Evolutionary conservation across 345 rosid genomes (phyloP), one percentile per base, ranked within the genome.

Genomic region (Pistacia atlantica): DNA sequence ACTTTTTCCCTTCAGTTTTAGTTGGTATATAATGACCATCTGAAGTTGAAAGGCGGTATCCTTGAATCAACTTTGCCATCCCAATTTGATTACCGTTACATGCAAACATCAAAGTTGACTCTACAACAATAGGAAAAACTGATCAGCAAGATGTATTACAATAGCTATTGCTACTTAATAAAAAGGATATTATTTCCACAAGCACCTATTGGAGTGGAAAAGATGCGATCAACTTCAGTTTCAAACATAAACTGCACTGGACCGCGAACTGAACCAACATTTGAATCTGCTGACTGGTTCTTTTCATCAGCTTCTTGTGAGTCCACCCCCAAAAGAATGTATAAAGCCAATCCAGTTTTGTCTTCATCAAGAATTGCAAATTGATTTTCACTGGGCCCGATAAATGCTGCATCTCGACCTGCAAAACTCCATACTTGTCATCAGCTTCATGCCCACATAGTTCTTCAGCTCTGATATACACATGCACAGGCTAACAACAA

Each of bases 301-400:
- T 87, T 89, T 78, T 87, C 93, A 74, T 84, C 87, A 64, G 83
- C 85, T 79, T 88, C 92, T 25, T 87, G 84, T 63, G 86, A 83
- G 65, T 84, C 86, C 65, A 83, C 87, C 78, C 95, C 97, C 31
- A 92, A 90, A 59, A 96, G 89, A 82, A 91, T 76, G 74, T 89
- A 96, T 77, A 96, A 77, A 68, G 88, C 84, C 77, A 93, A 84
- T 70, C 93, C 97, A 66, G 97, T 90, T 86, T 86, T 96, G 85
- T 96, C 99, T 79, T 91, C 93, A 72, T 92, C 99, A 74, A 96
- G 98, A 86, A 93, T 86, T 74, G 87, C 97, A 88, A 96, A 96
- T 48, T 96, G 97, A 81, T 88, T 88, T 58, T 96, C 99, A 79
- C 67, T 87, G 58, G 92, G 88, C 66, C 99, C 97, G 52, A 96